Percentiles rank a stretch among this genome's conserved stretches.
phyloP scores from a whole-genome alignment of 1,139 yeast species.

The Geotrichum fermentans region DNA sequence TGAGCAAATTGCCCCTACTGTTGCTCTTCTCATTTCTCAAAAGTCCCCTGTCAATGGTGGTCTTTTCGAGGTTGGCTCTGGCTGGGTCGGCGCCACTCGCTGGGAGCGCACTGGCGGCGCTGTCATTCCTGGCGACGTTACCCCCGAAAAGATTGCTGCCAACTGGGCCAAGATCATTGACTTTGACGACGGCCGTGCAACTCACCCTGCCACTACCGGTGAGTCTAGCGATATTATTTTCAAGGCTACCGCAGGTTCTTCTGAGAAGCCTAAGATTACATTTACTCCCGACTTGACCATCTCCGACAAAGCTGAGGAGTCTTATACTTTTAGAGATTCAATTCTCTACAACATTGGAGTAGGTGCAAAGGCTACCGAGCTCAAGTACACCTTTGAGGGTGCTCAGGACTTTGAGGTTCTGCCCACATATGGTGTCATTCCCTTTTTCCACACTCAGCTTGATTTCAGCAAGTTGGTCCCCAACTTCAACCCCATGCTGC shows the following conservation, averaged over 20 bases:
- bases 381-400: constrained; percentile 76
- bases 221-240: constrained; percentile 79
- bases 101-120: constrained; percentile 93
- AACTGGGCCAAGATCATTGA: constrained; percentile 63
- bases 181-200: constrained; percentile 53
- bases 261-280: constrained; percentile 25
- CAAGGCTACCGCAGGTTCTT: constrained; percentile 46
- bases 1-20: constrained; percentile 84
- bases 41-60: constrained; percentile 66
- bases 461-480: constrained; percentile 58
- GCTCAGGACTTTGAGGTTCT: constrained; percentile 77
- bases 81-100: constrained; percentile 92
- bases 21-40: constrained; percentile 71
- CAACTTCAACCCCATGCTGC: constrained; percentile 76
- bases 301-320: constrained; percentile 39
- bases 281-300: constrained; percentile 9
- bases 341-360: constrained; percentile 85
- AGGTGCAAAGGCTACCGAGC: constrained; percentile 77
- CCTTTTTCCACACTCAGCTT: constrained; percentile 54
- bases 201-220: constrained; percentile 58
- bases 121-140: constrained; percentile 51
- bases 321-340: constrained; percentile 63
- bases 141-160: constrained; percentile 68
- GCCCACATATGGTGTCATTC: constrained; percentile 89
- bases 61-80: constrained; percentile 74